These are phyloP conservation scores for Botryotinia convoluta DNA, from an alignment of 2,329 filamentous ascomycete genomes.

Conservation along the genomic window DNA sequence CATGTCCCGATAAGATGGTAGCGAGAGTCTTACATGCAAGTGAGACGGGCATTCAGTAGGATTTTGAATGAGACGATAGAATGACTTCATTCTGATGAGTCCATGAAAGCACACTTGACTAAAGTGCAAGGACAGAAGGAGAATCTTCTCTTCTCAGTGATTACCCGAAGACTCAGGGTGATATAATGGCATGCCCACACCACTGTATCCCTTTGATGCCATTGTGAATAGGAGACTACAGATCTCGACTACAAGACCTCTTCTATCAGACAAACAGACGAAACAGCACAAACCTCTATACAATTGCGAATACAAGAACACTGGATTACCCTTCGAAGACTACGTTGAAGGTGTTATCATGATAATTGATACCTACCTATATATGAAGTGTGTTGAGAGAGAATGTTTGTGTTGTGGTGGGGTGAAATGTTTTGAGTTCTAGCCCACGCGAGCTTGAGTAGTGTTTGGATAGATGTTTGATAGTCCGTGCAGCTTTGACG, in stretches of 20 bases:
- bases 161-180: too few relatives aligned
- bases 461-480: not conserved
- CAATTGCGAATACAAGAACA: fast-evolving
- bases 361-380: too few relatives aligned
- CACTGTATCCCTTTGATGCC: not conserved
- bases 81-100: not conserved
- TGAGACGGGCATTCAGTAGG: not conserved
- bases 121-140: not conserved
- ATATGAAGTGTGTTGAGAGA: not conserved
- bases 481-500: not conserved
- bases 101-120: not conserved
- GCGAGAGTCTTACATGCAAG: not conserved
- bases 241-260: not conserved
- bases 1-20: not conserved
- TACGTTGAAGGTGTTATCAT: too few relatives aligned
- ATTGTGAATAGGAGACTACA: not conserved
- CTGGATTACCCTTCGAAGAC: not conserved
- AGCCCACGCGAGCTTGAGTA: not conserved
- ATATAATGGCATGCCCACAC: too few relatives aligned
- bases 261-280: not conserved
- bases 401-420: not conserved
- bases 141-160: not conserved
- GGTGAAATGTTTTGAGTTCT: not conserved
- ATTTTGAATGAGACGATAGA: not conserved
- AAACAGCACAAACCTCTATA: not conserved